phyloP scores from a whole-genome alignment of 179 eudicot species.

The Drosera spatulata region DNA sequence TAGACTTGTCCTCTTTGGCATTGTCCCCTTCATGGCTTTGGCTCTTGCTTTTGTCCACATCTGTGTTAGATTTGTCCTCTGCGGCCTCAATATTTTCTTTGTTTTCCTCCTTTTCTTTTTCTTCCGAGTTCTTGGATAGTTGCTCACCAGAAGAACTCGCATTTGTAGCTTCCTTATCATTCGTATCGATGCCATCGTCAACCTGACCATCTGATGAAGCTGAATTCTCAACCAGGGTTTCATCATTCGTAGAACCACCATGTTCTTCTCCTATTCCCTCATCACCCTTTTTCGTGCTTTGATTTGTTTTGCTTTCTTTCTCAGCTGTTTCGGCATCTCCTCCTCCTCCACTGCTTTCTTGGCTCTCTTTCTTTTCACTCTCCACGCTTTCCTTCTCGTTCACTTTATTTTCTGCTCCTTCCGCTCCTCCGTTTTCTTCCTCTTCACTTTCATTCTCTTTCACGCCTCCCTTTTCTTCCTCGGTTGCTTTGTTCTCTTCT shows the following conservation, averaged over 20 bases:
- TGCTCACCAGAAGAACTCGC: constrained; percentile 11
- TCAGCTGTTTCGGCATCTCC: constrained; percentile 8
- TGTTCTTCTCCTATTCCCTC: constrained; percentile 3
- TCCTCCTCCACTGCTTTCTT: background rate
- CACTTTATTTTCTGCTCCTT: background rate
- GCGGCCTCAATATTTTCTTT: constrained; percentile 15
- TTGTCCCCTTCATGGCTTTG: constrained; percentile 2
- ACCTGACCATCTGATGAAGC: constrained; percentile 24
- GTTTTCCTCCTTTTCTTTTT: constrained; percentile 8
- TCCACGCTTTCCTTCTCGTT: background rate
- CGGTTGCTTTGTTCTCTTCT: background rate
- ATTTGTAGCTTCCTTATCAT: constrained; percentile 6
- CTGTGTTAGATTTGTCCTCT: background rate
- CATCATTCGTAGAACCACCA: background rate
- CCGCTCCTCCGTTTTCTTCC: background rate
- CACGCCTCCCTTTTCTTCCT: background rate
- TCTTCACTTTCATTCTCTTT: background rate
- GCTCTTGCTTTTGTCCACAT: background rate
- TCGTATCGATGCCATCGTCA: constrained; percentile 24
- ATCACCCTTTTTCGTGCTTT: constrained; percentile 36
- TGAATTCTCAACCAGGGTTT: constrained; percentile 11
- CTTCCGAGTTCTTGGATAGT: constrained; percentile 17
- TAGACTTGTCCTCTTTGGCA: constrained; percentile 9
- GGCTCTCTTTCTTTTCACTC: background rate
- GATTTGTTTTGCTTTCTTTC: constrained; percentile 28